Conservation (phyloP, 345 rosid species). For the Citrus sinensis region DVS_A1.0 CM039168.1:519001-519500, state of each 20-base stretch:
- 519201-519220: conserved; percentile 66
- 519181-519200: neutral
- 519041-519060: conserved; percentile 49
- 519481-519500: conserved; percentile 78
- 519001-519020: neutral
- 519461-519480: conserved; percentile 89
- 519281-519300: conserved; percentile 89
- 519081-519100: neutral
- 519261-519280: conserved; percentile 92
- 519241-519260: conserved; percentile 89
- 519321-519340: neutral
- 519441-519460: conserved; percentile 69
- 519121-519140: neutral
- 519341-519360: neutral
- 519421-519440: conserved; percentile 79
- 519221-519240: conserved; percentile 79
- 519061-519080: conserved; percentile 54
- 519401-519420: conserved; percentile 63
- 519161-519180: no score
- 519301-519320: conserved; percentile 45
- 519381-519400: neutral
- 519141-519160: neutral
- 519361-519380: neutral
- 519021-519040: neutral
- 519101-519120: neutral